These are phyloP conservation scores for Moesziomyces sp. DNA, from an alignment of 1,284 basidiomycete species.

Conservation along the genomic window DNA sequence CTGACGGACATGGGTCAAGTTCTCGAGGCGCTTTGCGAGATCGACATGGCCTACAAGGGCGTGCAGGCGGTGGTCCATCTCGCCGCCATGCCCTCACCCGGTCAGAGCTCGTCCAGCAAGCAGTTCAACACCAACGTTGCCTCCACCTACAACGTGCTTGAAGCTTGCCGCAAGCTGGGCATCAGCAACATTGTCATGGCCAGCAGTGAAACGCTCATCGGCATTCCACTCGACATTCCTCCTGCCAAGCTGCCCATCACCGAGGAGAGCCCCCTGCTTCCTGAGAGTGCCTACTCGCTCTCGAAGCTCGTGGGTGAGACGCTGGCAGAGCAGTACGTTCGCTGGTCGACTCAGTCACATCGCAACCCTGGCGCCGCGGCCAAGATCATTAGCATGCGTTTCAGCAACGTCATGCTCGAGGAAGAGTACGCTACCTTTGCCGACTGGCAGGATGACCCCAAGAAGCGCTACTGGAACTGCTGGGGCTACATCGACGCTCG, in stretches of 20 bases:
- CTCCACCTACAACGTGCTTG: constrained; percentile 69
- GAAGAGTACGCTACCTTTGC: constrained; percentile 68
- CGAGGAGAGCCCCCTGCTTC: constrained; percentile 63
- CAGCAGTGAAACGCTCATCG: constrained; percentile 68
- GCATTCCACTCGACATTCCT: constrained; percentile 67
- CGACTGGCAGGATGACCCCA: constrained; percentile 67
- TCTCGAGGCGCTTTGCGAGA: constrained; percentile 57
- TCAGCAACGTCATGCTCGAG: constrained; percentile 68
- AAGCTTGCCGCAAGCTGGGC: constrained; percentile 67
- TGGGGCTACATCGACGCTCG: constrained; percentile 66
- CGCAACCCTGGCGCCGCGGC: constrained; percentile 14
- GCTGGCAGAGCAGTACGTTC: constrained; percentile 67
- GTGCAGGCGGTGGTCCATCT: constrained; percentile 68
- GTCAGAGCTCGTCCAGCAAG: constrained; percentile 62
- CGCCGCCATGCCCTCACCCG: constrained; percentile 68
- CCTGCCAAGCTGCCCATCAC: constrained; percentile 66
- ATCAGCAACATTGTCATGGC: constrained; percentile 68
- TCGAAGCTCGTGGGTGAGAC: constrained; percentile 69
- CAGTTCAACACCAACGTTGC: constrained; percentile 68
- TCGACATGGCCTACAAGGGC: constrained; percentile 67
- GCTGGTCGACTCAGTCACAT: constrained; percentile 65
- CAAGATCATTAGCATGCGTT: constrained; percentile 68
- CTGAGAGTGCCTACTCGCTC: constrained; percentile 68
- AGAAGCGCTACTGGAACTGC: constrained; percentile 47
- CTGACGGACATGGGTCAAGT: constrained; percentile 68